Evolutionary conservation across 176 grass and related monocot genomes (phyloP).

Genomic region (Carex cristatella): DNA sequence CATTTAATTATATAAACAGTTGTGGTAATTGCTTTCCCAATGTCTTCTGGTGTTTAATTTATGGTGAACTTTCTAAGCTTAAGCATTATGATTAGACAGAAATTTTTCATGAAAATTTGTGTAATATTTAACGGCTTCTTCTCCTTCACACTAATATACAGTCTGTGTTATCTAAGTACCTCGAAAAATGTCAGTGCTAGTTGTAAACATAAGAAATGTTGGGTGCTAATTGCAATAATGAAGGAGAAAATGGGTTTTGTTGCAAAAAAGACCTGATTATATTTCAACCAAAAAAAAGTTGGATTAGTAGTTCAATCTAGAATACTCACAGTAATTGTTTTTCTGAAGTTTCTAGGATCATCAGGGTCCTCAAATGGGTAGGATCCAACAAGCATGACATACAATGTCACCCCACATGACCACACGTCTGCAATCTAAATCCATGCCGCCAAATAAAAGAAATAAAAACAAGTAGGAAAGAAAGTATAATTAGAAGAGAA

Average conservation of each 20-base stretch:
- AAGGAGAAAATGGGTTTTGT: background rate
- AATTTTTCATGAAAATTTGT: background rate
- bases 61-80: too few relatives aligned
- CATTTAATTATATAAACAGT: background rate
- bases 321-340: slow-evolving; percentile 74
- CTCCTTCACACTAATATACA: background rate
- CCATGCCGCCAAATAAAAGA: background rate
- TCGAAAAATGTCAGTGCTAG: background rate
- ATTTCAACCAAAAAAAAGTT: background rate
- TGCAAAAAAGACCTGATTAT: background rate
- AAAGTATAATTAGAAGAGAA: background rate
- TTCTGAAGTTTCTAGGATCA: slow-evolving; percentile 87
- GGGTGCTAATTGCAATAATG: background rate
- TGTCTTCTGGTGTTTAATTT: too few relatives aligned
- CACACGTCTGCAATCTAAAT: slow-evolving; percentile 95
- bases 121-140: background rate
- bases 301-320: background rate
- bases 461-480: background rate
- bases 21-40: background rate
- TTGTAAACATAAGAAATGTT: background rate
- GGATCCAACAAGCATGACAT: slow-evolving; percentile 95
- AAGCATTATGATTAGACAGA: too few relatives aligned
- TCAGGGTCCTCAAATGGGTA: slow-evolving; percentile 93
- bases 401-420: slow-evolving; percentile 96
- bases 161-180: background rate